These are phyloP conservation scores for Baeospora myosura DNA, from an alignment of 1,284 basidiomycete species.

Conservation along the genomic window DNA sequence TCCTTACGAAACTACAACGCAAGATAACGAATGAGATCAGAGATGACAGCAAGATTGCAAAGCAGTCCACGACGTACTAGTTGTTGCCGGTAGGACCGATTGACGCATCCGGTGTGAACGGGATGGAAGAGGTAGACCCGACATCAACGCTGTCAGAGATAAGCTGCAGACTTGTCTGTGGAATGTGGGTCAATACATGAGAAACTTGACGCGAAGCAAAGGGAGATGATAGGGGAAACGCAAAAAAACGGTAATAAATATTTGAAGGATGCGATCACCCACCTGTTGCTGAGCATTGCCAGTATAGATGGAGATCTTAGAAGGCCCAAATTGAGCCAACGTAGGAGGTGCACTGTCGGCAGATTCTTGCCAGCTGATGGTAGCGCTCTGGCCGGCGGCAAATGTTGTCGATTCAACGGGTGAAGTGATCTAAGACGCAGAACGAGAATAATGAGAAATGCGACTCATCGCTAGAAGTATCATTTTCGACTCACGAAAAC, in stretches of 20 bases:
- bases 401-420: conserved; percentile 49
- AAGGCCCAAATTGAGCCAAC: conserved; percentile 52
- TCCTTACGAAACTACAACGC: conserved; percentile 59
- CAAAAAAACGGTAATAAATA: neutral
- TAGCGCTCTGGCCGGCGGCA: conserved; percentile 52
- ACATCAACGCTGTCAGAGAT: conserved; percentile 58
- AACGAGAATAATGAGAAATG: conserved; percentile 5
- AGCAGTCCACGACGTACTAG: conserved; percentile 47
- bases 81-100: conserved; percentile 53
- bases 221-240: neutral
- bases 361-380: conserved; percentile 68
- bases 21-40: conserved; percentile 3
- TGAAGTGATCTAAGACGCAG: conserved; percentile 42
- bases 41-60: neutral
- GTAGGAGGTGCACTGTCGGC: conserved; percentile 45
- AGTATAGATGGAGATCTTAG: conserved; percentile 62
- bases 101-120: conserved; percentile 51
- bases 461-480: conserved; percentile 1
- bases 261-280: conserved; percentile 12
- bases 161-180: conserved; percentile 59
- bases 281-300: conserved; percentile 61
- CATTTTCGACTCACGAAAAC: conserved; percentile 44
- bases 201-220: neutral
- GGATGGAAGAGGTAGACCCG: conserved; percentile 38
- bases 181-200: neutral